phyloP scores from a whole-genome alignment of 805 yeast genomes.

The Candida cerambycidarum region DNA sequence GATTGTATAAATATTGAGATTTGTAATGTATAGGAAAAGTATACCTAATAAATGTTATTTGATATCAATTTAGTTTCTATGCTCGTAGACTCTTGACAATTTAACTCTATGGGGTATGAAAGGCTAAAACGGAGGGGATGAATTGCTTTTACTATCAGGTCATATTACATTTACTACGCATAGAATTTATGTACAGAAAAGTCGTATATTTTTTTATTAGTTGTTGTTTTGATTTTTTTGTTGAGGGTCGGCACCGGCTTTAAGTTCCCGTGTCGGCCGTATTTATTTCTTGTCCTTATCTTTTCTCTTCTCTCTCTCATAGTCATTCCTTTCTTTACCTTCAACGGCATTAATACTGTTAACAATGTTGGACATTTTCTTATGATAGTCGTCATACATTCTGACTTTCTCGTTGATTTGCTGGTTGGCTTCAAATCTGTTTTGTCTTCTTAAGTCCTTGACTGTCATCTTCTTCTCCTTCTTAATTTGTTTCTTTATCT shows the following conservation, averaged over 20 bases:
- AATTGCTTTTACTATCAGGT: too few relatives aligned
- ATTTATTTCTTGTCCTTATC: slow-evolving; percentile 39
- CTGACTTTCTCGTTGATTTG: slow-evolving; percentile 75
- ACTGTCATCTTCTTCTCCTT: slow-evolving; percentile 86
- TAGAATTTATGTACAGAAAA: background rate
- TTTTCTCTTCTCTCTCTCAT: slow-evolving; percentile 78
- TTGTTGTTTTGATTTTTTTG: background rate
- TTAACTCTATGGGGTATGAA: too few relatives aligned
- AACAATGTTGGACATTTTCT: slow-evolving; percentile 83
- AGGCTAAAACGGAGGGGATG: too few relatives aligned
- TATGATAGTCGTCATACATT: slow-evolving; percentile 76
- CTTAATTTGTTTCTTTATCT: slow-evolving; percentile 82
- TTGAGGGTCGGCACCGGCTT: background rate
- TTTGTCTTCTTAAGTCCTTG: slow-evolving; percentile 88
- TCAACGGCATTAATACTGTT: slow-evolving; percentile 89
- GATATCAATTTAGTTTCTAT: too few relatives aligned
- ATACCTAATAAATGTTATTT: slow-evolving; percentile 9
- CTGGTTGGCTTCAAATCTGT: slow-evolving; percentile 83
- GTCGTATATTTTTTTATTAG: background rate
- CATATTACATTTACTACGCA: background rate
- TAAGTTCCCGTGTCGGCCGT: too few relatives aligned
- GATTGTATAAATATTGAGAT: slow-evolving; percentile 4
- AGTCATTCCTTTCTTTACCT: slow-evolving; percentile 91
- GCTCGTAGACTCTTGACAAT: too few relatives aligned
- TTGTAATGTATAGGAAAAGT: slow-evolving; percentile 7